Percentiles rank a stretch among this genome's conserved stretches.
Evolutionary conservation across 1,284 basidiomycete species (phyloP).

Genomic region (Marasmius fiardii): DNA sequence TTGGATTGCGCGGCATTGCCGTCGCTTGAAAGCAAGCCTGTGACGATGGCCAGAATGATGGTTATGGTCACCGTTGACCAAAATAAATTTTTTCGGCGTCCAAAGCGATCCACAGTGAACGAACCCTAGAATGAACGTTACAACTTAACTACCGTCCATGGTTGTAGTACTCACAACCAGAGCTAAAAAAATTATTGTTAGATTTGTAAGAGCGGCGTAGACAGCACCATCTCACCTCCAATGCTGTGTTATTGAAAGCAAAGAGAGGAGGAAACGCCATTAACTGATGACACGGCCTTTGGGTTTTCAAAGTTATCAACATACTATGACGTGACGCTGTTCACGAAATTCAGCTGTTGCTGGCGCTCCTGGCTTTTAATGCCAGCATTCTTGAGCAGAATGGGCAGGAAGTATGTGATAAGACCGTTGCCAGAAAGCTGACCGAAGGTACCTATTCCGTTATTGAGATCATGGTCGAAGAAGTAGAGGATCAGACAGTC

Average conservation of each 20-base stretch:
- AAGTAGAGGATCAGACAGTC: not conserved
- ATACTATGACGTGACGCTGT: constrained; percentile 45
- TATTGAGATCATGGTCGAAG: not conserved
- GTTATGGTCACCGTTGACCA: constrained; percentile 33
- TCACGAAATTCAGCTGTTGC: constrained; percentile 47
- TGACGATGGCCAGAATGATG: constrained; percentile 38
- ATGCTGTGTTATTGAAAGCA: constrained; percentile 12
- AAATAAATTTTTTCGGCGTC: constrained; percentile 37
- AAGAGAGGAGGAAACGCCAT: not conserved
- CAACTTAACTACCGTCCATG: not conserved
- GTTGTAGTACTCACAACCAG: constrained; percentile 22
- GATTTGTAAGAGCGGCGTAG: not conserved
- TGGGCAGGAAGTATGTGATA: constrained; percentile 48
- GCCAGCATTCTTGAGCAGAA: constrained; percentile 41
- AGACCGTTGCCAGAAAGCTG: constrained; percentile 39
- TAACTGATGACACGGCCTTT: not conserved
- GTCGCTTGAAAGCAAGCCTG: constrained; percentile 36
- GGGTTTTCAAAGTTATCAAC: constrained; percentile 16
- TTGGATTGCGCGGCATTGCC: constrained; percentile 31
- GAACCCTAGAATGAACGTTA: constrained; percentile 30
- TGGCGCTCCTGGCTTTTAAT: constrained; percentile 38
- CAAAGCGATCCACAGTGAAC: constrained; percentile 39
- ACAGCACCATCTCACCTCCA: constrained; percentile 18
- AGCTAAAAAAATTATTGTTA: constrained; percentile 14
- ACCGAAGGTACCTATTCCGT: constrained; percentile 34